Evolutionary conservation across 768 basidiomycete genomes (phyloP), one percentile per base, ranked within the genome.

Genomic region (Boletellus emodensis): DNA sequence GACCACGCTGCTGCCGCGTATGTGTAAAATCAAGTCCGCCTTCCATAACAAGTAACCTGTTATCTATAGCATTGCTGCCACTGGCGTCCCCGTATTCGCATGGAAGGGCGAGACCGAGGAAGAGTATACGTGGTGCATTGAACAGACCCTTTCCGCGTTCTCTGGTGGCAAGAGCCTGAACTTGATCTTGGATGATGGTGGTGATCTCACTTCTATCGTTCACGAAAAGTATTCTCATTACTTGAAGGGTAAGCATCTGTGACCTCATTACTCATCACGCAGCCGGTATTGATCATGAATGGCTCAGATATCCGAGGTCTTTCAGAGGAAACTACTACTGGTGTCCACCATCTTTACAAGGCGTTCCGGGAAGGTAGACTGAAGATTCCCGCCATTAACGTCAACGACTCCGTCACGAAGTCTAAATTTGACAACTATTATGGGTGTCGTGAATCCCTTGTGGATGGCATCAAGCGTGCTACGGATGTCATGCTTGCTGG

Each of bases 61-160:
- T 26, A 4, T 53, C 11, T 49, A 18, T 61, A 92, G 90, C 58
- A 97, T 97, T 57, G 95, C 95, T 57, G 95, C 94, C 15, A 98
- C 96, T 52, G 95, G 95, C 60, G 90, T 98, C 49, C 96, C 96
- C 58, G 96, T 98, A 63, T 99, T 84, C 66, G 96, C 96, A 37
- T 99, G 96, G 96, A 99, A 99, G 77, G 96, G 96, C 49, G 96
- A 99, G 78, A 94, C 94, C 40, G 96, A 98, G 68, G 96, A 97
- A 72, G 96, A 99, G 70, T 98, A 97, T 75, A 66, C 72, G 58
- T 99, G 96, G 96, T 98, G 94, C 70, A 92, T 99, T 60, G 93
- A 98, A 66, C 96, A 99, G 75, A 90, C 91, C 41, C 71, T 99
- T 58, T 70, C 81, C 59, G 90, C 83, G n/a, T 99, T 99, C 81